Base-by-base conservation (phyloP, 768 basidiomycete genomes). In the Chalciporus pseudorubinellus region DNA sequence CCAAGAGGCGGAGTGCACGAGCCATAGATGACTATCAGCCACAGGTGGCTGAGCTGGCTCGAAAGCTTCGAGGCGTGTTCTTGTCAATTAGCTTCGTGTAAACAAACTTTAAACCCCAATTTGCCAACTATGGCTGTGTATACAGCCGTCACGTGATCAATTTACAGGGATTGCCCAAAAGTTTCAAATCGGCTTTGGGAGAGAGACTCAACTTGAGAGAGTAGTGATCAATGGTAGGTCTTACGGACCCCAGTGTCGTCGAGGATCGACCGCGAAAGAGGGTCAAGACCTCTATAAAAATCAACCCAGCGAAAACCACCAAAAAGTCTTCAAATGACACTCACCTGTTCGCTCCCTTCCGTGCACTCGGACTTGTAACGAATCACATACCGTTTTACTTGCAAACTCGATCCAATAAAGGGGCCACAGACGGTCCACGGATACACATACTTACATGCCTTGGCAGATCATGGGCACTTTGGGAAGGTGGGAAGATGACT, bases 401-500 rank as follows among this genome's bases (percentile, higher is more conserved):
- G 51, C 93, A 95, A 74, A 84, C 87, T 2, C 82, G 92, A 48
- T 83, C 89, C 1, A 77, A 85, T 62, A 95, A 94, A 66, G 91
- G 91, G 21, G 83, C 91, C 19, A 81, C 89, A 1, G 87, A 87
- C 18, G 90, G 88, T 3, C 93, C 95, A 1, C 80, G 82, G 42
- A 76, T 95, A 51, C 87, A 92, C 55, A 73, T 98, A 39, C 70
- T 97, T 29, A 95, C 92, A 11, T 94, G 90, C 61, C 71, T 98
- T 8, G 95, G 95, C 6, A 82, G 75, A 51, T 82, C 89, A 57
- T 98, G 95, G 95, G 90, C 93, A 16, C 74, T 97, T 63, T 98
- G 95, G 95, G 93, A 97, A 60, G 95, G 92, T 19, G 89, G 85
- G 22, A 93, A 87, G 71, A 94, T 98, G 91, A 78, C 77, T 28